Conservation (phyloP, 2,329 filamentous ascomycete species). For the Davidsoniella australis region DNA sequence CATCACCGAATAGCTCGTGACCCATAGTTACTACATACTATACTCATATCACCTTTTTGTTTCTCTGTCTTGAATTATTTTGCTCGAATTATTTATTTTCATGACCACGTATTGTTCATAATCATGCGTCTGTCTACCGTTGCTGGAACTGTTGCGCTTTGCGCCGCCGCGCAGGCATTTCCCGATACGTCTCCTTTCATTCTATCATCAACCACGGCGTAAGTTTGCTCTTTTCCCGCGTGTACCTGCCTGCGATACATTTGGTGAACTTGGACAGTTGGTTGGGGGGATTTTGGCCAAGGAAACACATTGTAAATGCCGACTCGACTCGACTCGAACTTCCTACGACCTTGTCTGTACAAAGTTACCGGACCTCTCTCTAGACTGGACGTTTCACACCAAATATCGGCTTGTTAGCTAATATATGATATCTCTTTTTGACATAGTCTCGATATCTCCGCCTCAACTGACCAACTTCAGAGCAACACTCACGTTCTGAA, state of each 20-base stretch:
- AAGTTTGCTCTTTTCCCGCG: conserved; percentile 22
- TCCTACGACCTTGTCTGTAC: neutral
- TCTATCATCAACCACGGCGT: conserved; percentile 72
- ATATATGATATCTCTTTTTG: conserved; percentile 14
- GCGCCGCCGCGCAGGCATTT: conserved; percentile 52
- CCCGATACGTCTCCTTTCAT: conserved; percentile 79
- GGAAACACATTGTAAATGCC: neutral
- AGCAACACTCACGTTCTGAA: conserved; percentile 28
- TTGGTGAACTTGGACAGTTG: neutral
- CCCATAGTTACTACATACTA: too few species aligned
- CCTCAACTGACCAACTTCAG: conserved; percentile 26
- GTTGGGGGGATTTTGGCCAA: neutral
- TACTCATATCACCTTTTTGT: too few species aligned
- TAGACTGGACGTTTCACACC: neutral
- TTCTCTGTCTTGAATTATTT: too few species aligned
- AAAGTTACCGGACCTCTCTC: neutral
- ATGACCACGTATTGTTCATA: conserved; percentile 1
- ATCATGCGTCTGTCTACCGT: conserved; percentile 38
- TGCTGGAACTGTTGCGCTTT: conserved; percentile 34
- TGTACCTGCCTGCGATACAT: too few species aligned
- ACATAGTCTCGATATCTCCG: conserved; percentile 21
- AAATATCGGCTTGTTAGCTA: conserved; percentile 4
- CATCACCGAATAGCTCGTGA: too few species aligned
- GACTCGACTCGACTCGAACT: neutral
- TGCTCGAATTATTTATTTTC: too few species aligned